Conservation (phyloP, 1,139 yeast species). For the Nadsonia starkeyi-henricii region DNA sequence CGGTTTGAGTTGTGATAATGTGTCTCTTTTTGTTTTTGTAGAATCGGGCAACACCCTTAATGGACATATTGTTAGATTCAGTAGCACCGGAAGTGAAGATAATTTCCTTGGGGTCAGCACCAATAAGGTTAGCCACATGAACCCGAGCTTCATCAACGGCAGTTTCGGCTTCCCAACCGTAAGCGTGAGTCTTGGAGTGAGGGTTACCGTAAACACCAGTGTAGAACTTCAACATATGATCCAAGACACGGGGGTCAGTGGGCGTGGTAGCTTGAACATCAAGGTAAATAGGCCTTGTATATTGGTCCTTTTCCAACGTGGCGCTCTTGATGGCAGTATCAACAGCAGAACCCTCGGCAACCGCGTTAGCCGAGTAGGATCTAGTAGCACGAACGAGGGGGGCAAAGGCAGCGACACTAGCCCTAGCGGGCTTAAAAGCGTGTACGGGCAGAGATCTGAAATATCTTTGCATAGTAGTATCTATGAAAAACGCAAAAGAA, state of each 20-base stretch:
- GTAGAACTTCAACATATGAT: slow-evolving; percentile 80
- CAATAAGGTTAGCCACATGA: slow-evolving; percentile 67
- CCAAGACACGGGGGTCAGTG: slow-evolving; percentile 91
- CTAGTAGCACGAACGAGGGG: neutral
- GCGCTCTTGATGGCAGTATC: neutral
- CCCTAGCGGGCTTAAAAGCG: neutral
- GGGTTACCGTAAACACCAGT: slow-evolving; percentile 96
- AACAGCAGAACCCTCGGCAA: neutral
- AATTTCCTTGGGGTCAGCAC: slow-evolving; percentile 93
- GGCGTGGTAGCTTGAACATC: slow-evolving; percentile 98
- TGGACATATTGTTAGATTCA: slow-evolving; percentile 85
- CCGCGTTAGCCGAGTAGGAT: neutral
- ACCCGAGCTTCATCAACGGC: slow-evolving; percentile 82
- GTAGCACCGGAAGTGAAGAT: slow-evolving; percentile 97
- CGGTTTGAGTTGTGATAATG: slow-evolving; percentile 91
- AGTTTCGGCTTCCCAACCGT: slow-evolving; percentile 97
- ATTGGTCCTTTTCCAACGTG: neutral
- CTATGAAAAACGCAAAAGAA: no score
- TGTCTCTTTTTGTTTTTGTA: slow-evolving; percentile 83
- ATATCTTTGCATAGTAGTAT: neutral
- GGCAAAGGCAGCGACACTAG: neutral
- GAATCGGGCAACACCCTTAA: slow-evolving; percentile 92
- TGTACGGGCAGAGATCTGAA: neutral
- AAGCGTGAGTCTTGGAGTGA: slow-evolving; percentile 93
- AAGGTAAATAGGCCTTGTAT: slow-evolving; percentile 64